Evolutionary conservation across 257 asterid species (phyloP).

Genomic region (Nyctanthes arbortristis): DNA sequence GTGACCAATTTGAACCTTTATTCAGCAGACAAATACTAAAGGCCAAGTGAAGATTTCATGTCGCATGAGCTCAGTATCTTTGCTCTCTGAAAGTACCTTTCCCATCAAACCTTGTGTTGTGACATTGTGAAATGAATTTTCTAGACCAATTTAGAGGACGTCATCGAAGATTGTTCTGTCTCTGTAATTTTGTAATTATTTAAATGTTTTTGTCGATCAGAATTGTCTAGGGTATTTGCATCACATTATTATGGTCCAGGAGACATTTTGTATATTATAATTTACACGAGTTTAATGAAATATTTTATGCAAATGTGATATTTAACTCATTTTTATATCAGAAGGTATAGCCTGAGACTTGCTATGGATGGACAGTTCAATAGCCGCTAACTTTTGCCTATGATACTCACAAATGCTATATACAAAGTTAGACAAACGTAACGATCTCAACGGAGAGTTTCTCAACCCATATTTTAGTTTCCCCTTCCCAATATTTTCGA

Average conservation of each 20-base stretch:
- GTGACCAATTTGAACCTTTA: slow-evolving; percentile 80
- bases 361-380: no score
- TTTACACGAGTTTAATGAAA: no score
- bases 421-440: background rate
- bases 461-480: background rate
- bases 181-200: no score
- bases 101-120: background rate
- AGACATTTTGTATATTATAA: no score
- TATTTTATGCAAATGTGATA: no score
- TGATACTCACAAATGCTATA: background rate
- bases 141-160: no score
- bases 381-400: background rate
- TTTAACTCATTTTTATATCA: no score
- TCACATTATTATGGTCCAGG: no score
- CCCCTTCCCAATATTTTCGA: background rate
- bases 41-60: slow-evolving; percentile 95
- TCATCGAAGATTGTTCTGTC: no score
- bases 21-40: slow-evolving; percentile 87
- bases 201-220: no score
- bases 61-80: slow-evolving; percentile 83
- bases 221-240: no score
- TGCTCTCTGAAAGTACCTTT: slow-evolving; percentile 29
- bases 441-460: background rate
- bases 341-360: no score
- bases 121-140: background rate